phyloP scores from a whole-genome alignment of 176 grass and related monocot genomes.

The Oryza coarctata region DNA sequence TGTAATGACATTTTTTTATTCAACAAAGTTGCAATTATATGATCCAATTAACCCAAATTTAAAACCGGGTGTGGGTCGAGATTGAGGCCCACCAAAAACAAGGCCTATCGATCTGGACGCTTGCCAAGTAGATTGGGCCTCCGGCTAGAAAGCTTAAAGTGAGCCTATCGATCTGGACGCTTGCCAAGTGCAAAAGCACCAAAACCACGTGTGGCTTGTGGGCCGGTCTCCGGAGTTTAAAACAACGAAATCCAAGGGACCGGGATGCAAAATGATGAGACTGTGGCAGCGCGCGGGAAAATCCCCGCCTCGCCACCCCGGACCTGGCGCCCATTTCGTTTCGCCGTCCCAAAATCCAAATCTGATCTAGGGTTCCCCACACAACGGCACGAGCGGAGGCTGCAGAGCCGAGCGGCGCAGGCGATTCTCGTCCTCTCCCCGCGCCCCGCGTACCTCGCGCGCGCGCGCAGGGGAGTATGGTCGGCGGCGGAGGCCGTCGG shows the following conservation, averaged over 20 bases:
- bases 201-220: too few species aligned
- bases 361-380: slow-evolving; percentile 20
- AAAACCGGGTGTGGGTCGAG: too few species aligned
- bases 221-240: neutral
- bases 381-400: neutral
- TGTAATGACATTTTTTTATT: too few species aligned
- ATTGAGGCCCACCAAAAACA: too few species aligned
- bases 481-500: slow-evolving; percentile 21
- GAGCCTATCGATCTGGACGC: too few species aligned
- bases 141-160: too few species aligned
- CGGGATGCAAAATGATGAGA: neutral
- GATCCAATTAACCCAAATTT: too few species aligned
- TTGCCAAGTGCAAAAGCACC: neutral
- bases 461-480: slow-evolving; percentile 15
- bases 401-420: neutral
- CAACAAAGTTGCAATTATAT: too few species aligned
- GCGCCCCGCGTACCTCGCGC: neutral
- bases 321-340: slow-evolving; percentile 13
- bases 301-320: neutral
- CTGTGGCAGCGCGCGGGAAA: slow-evolving; percentile 5
- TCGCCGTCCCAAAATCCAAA: neutral
- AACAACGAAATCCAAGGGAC: neutral
- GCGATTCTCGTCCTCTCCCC: neutral
- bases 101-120: too few species aligned
- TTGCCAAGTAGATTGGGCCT: too few species aligned